Base-by-base conservation (phyloP, 139 green algal genomes). In the Edaphochlamys debaryana region DNA sequence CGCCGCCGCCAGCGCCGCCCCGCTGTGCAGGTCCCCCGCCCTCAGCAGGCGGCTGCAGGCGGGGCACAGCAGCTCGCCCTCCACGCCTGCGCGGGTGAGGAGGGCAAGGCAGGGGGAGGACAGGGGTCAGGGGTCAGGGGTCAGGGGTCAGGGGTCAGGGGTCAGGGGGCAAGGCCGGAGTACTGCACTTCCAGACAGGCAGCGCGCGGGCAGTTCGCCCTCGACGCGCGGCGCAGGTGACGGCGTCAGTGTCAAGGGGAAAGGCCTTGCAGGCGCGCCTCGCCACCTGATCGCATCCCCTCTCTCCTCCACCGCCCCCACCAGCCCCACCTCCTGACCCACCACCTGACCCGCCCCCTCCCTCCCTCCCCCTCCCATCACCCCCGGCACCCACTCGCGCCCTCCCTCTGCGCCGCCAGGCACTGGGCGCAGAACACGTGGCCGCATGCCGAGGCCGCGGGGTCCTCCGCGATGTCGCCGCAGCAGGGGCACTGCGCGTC, bases 371-470 rank as follows among this genome's bases (percentile, higher is more conserved):
- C n/a, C n/a, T n/a, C n/a, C n/a, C n/a, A n/a, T n/a, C n/a, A n/a
- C 52, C 41, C 13, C 34, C 54, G 34, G 4, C 56, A 72, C 67
- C 82, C 74, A 89, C 80, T 73, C 9, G 58, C 62, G 40, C 69
- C 86, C 75, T 85, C 85, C 27, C 90, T 60, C 79, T 89, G 75
- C 30, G 84, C 68, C 0, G 86, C 79, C n/a, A 92, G 68, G 78
- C 91, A 96, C 72, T 96, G 90, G 37, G 76, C 29, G 88, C 95
- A 98, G 91, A 94, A 98, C 9, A 97, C 75, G 87, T 98, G 95
- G 25, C 82, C 45, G 87, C 95, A 98, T 2, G 80, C 67, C 23
- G 25, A 80, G 0, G 94, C 92, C 23, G 93, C 84, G 0, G 94
- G 74, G 27, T 95, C 92, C 85, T 98, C 95, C 1, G 95, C 86